Evolutionary conservation across 2,329 filamentous ascomycete species (phyloP).

Genomic region (Neurospora sp.): DNA sequence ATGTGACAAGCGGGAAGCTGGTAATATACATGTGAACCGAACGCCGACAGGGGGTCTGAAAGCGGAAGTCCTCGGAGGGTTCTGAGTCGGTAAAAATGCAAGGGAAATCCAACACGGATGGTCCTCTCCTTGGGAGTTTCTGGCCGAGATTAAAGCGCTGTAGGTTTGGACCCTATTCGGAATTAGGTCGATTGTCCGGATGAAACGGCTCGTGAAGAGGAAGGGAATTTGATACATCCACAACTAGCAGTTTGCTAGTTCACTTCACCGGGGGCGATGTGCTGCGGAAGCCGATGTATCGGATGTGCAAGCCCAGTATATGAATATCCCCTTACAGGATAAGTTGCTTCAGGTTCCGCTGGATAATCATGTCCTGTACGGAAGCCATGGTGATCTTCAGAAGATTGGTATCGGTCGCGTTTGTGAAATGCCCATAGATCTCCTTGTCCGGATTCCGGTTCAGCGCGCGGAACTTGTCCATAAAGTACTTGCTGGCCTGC

Average conservation of each 20-base stretch:
- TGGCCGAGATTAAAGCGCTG: not conserved
- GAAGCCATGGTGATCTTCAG: conserved; percentile 80
- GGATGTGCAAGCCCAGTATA: not conserved
- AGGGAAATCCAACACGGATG: not conserved
- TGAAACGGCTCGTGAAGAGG: not conserved
- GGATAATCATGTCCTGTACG: conserved; percentile 81
- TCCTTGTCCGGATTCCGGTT: conserved; percentile 60
- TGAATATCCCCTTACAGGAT: conserved; percentile 45
- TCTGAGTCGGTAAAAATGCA: not conserved
- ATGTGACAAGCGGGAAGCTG: not conserved
- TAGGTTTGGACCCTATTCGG: not conserved
- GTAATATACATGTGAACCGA: not conserved
- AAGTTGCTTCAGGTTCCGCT: conserved; percentile 71
- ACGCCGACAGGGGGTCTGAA: not conserved
- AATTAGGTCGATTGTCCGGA: not conserved
- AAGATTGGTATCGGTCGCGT: conserved; percentile 59
- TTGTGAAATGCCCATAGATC: conserved; percentile 54
- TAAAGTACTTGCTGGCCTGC: conserved; percentile 69
- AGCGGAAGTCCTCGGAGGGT: not conserved
- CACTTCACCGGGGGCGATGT: not conserved
- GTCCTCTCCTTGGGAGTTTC: not conserved
- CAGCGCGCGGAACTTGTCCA: conserved; percentile 69
- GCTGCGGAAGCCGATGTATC: not conserved
- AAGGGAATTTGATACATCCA: not conserved
- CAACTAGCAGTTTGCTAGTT: not conserved